Conservation (phyloP, 768 basidiomycete genomes). For the Tephrocybe sp. region DNA sequence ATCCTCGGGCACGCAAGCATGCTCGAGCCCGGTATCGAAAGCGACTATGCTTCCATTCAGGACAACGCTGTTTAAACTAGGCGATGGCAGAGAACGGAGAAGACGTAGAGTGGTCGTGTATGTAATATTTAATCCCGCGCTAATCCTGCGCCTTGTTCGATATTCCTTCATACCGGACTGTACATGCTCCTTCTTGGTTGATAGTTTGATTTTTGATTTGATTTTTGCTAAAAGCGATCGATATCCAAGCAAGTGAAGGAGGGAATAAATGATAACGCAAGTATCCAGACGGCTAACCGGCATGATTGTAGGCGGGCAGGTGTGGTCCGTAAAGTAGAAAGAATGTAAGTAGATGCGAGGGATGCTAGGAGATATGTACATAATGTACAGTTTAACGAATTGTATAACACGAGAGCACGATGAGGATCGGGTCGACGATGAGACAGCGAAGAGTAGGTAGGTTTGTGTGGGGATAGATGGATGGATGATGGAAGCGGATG, state of each 20-base stretch:
- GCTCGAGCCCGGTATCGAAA: constrained; percentile 94
- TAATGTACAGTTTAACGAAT: constrained; percentile 13
- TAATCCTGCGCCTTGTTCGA: neutral
- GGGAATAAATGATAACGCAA: neutral
- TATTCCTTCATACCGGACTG: neutral
- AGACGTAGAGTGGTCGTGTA: neutral
- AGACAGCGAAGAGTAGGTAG: neutral
- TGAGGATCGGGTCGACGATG: constrained; percentile 2
- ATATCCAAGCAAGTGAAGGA: constrained; percentile 5
- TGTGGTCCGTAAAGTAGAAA: neutral
- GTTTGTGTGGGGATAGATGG: neutral
- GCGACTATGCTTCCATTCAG: constrained; percentile 83
- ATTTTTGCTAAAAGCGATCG: neutral
- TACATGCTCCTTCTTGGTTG: neutral
- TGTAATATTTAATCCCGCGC: neutral
- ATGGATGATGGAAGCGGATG: neutral
- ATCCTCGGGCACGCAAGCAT: constrained; percentile 85
- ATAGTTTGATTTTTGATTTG: constrained; percentile 8
- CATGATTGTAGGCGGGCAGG: neutral
- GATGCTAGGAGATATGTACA: constrained; percentile 7
- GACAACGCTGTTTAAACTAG: constrained; percentile 44
- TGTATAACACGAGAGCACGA: constrained; percentile 12
- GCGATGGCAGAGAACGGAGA: neutral
- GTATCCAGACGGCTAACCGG: neutral
- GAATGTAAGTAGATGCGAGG: neutral